A percentile compares a stretch with the other conserved stretches of the same genome.
These are phyloP conservation scores for Russula compacta DNA, from an alignment of 768 basidiomycete species.

Conservation along the genomic window DNA sequence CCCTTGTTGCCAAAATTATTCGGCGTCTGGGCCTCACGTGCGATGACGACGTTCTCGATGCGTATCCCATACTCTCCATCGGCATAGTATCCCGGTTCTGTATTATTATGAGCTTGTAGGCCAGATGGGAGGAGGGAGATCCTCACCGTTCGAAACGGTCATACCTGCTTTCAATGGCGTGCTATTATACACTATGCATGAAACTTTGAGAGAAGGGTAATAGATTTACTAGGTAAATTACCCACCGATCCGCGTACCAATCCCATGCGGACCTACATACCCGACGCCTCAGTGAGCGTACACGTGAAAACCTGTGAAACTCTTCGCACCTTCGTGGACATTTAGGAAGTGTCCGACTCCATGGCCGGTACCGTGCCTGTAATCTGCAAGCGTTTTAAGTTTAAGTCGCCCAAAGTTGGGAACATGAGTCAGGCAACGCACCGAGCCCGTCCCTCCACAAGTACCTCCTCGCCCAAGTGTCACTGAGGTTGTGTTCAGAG, in stretches of 20 bases:
- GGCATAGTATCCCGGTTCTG: conserved; percentile 86
- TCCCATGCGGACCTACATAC: conserved; percentile 48
- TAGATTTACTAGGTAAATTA: neutral
- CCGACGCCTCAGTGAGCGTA: neutral
- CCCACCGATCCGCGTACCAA: conserved; percentile 44
- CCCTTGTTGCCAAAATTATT: conserved; percentile 76
- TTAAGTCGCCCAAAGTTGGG: neutral
- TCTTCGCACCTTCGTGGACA: conserved; percentile 64
- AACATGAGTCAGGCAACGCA: conserved; percentile 27
- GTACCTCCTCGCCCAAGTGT: conserved; percentile 67
- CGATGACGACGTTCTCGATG: conserved; percentile 83
- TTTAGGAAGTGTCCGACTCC: conserved; percentile 93
- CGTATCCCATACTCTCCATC: conserved; percentile 90
- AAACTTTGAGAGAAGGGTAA: neutral
- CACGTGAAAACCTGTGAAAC: neutral
- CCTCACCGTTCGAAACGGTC: conserved; percentile 75
- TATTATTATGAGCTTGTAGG: neutral
- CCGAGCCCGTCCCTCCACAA: conserved; percentile 87
- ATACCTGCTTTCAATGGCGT: conserved; percentile 72
- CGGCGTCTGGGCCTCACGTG: conserved; percentile 57
- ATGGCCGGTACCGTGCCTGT: conserved; percentile 88
- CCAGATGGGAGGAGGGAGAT: neutral
- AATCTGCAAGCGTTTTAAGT: conserved; percentile 34
- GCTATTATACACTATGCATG: conserved; percentile 48
- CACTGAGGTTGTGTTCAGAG: conserved; percentile 34